Percentiles rank a stretch among this genome's conserved stretches.
Evolutionary conservation across 306 rosid species (phyloP).

Genomic region (Begonia peltatifolia): DNA sequence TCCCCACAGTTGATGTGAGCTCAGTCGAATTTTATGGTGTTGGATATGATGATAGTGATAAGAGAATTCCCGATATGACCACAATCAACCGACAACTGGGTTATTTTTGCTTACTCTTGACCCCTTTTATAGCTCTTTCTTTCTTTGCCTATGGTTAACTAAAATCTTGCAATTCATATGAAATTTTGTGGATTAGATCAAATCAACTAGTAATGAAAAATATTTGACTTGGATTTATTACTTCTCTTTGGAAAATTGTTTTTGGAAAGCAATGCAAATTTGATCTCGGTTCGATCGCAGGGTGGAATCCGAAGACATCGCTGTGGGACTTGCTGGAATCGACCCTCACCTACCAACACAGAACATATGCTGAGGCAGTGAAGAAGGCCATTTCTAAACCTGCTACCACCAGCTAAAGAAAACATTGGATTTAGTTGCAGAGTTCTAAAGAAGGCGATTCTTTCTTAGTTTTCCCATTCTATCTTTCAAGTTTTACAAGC

Average conservation of each 20-base stretch:
- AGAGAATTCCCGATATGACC: constrained; percentile 90
- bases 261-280: too few relatives aligned
- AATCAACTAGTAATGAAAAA: too few relatives aligned
- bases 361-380: constrained; percentile 72
- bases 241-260: too few relatives aligned
- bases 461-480: too few relatives aligned
- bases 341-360: constrained; percentile 81
- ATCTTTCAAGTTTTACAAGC: too few relatives aligned
- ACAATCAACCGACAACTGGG: constrained; percentile 76
- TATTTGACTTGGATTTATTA: too few relatives aligned
- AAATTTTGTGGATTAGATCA: too few relatives aligned
- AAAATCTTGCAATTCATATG: too few relatives aligned
- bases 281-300: constrained; percentile 10
- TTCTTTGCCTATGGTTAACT: too few relatives aligned
- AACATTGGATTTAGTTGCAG: too few relatives aligned
- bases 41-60: constrained; percentile 87
- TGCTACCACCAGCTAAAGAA: constrained; percentile 12
- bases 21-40: constrained; percentile 75
- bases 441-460: too few relatives aligned
- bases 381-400: constrained; percentile 60
- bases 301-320: constrained; percentile 82
- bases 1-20: constrained; percentile 60
- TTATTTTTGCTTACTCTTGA: constrained; percentile 12
- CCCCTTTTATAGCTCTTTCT: too few relatives aligned
- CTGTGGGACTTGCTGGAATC: constrained; percentile 84